These are phyloP conservation scores for Microdochium paspali DNA, from an alignment of 2,329 filamentous ascomycete genomes.

Conservation along the genomic window DNA sequence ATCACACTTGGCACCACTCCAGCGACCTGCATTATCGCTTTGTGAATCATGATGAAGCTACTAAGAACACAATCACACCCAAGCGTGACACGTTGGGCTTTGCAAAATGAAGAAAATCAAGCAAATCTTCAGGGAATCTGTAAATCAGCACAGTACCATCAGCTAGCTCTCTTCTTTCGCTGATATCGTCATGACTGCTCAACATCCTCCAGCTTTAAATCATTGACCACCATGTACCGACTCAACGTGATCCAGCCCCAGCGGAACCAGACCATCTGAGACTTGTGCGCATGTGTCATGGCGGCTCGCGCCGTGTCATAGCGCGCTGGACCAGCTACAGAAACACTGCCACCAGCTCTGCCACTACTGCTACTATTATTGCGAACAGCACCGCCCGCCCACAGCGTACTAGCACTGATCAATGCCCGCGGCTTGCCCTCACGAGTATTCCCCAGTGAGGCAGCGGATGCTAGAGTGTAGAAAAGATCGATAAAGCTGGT, in stretches of 20 bases:
- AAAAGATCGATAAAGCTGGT: slow-evolving; percentile 64
- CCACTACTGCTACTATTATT: too few relatives aligned
- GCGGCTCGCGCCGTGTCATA: slow-evolving; percentile 59
- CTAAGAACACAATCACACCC: too few relatives aligned
- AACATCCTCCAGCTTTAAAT: slow-evolving; percentile 46
- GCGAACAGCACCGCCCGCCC: too few relatives aligned
- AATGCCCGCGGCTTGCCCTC: slow-evolving; percentile 41
- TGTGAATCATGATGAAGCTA: too few relatives aligned
- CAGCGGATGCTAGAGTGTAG: slow-evolving; percentile 44
- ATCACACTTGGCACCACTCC: too few relatives aligned
- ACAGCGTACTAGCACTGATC: slow-evolving; percentile 61
- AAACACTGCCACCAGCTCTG: background rate
- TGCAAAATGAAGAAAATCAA: background rate
- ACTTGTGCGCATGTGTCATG: slow-evolving; percentile 84
- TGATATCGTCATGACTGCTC: background rate
- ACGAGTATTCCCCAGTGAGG: slow-evolving; percentile 16
- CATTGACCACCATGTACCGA: slow-evolving; percentile 93
- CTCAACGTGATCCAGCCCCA: slow-evolving; percentile 91
- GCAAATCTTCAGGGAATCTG: background rate
- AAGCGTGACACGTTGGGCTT: too few relatives aligned
- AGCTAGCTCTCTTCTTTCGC: too few relatives aligned
- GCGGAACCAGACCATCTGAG: slow-evolving; percentile 98
- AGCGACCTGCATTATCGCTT: too few relatives aligned
- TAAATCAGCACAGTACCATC: background rate
- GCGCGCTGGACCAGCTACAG: background rate